A percentile compares a stretch with the other conserved stretches of the same genome.
phyloP scores from a whole-genome alignment of 2,329 filamentous ascomycete genomes.

The Aspergillus ochraceoroseus region DNA sequence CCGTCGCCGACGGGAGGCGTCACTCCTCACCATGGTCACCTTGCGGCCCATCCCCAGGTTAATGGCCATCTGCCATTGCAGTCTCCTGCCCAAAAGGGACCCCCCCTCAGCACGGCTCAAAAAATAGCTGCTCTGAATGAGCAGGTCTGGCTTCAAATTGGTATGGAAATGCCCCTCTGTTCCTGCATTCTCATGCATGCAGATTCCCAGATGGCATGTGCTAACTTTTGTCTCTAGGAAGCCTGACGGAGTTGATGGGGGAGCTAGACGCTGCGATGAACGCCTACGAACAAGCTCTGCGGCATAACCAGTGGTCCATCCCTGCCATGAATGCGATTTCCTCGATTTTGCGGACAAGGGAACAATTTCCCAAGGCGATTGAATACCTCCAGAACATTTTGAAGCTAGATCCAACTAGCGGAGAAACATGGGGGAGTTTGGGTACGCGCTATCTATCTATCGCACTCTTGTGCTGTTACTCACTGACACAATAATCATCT shows the following conservation, averaged over 20 bases:
- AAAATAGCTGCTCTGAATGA: constrained; percentile 78
- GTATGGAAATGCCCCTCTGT: constrained; percentile 50
- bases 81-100: constrained; percentile 50
- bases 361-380: constrained; percentile 89
- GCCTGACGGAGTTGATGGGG: constrained; percentile 78
- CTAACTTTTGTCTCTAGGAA: constrained; percentile 53
- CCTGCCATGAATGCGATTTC: constrained; percentile 92
- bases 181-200: background rate
- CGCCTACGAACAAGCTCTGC: constrained; percentile 84
- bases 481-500: too few relatives aligned
- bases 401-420: constrained; percentile 81
- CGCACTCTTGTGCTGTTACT: background rate
- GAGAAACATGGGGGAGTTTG: constrained; percentile 93
- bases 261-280: constrained; percentile 83
- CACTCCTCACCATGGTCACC: constrained; percentile 53
- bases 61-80: constrained; percentile 56
- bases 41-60: constrained; percentile 32
- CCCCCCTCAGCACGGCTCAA: constrained; percentile 63
- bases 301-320: constrained; percentile 82
- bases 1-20: constrained; percentile 74
- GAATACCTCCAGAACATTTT: constrained; percentile 89
- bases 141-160: constrained; percentile 84
- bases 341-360: constrained; percentile 81
- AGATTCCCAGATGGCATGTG: background rate
- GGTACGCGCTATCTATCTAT: constrained; percentile 60